A percentile compares a stretch with the other conserved stretches of the same genome.
phyloP scores from a whole-genome alignment of 2,329 filamentous ascomycete species.

The Emmonsiellopsis sp. region DNA sequence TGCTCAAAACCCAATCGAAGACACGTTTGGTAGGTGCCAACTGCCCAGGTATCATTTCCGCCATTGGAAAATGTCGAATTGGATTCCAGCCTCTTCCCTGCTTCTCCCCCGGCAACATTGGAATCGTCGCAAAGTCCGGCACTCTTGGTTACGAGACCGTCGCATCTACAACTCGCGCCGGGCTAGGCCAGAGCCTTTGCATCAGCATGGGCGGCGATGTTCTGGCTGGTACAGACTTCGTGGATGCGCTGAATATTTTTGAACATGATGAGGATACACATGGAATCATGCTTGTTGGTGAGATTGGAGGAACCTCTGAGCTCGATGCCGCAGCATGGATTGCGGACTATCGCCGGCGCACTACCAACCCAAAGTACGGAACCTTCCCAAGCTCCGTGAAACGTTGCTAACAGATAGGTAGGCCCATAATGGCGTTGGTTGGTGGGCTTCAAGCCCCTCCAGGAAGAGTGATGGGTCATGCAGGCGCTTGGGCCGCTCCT shows the following conservation, averaged over 20 bases:
- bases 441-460: constrained; percentile 55
- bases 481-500: constrained; percentile 60
- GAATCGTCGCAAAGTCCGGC: constrained; percentile 71
- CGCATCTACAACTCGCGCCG: constrained; percentile 61
- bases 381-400: not conserved
- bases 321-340: constrained; percentile 68
- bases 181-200: constrained; percentile 66
- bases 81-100: constrained; percentile 70
- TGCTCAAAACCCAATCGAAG: constrained; percentile 60
- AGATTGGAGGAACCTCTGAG: constrained; percentile 61
- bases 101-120: constrained; percentile 59
- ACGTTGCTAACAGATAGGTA: constrained; percentile 22
- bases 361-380: constrained; percentile 53
- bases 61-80: constrained; percentile 58
- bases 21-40: constrained; percentile 72
- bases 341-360: constrained; percentile 50
- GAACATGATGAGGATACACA: constrained; percentile 58
- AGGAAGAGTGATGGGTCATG: constrained; percentile 67
- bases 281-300: constrained; percentile 62
- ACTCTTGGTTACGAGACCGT: constrained; percentile 75
- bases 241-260: constrained; percentile 59
- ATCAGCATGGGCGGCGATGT: constrained; percentile 71
- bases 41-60: constrained; percentile 69
- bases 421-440: constrained; percentile 63
- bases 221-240: constrained; percentile 62